Percentiles rank a stretch among this genome's conserved stretches.
Evolutionary conservation across 1,284 basidiomycete genomes (phyloP).

Genomic region (Moesziomyces sp.): DNA sequence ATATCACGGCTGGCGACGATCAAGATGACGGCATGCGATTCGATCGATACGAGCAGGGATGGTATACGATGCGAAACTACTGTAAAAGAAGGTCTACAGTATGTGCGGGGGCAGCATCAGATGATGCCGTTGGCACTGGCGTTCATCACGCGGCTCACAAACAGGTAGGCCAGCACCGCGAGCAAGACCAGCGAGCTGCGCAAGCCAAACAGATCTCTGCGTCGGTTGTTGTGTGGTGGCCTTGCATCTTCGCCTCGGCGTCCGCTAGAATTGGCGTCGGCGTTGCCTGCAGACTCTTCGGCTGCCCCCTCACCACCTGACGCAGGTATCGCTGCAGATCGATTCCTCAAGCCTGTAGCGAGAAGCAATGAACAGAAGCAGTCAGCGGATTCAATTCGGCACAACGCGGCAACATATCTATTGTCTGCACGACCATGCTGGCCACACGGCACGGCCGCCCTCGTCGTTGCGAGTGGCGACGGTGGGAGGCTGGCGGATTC

Average conservation of each 20-base stretch:
- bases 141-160: slow-evolving; percentile 51
- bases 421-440: background rate
- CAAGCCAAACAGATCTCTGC: slow-evolving; percentile 38
- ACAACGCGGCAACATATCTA: background rate
- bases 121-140: slow-evolving; percentile 43
- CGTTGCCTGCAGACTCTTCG: background rate
- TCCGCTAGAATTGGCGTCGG: background rate
- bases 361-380: background rate
- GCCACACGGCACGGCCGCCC: background rate
- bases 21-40: too few relatives aligned
- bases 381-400: slow-evolving; percentile 7
- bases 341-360: slow-evolving; percentile 21
- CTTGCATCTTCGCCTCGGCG: slow-evolving; percentile 11
- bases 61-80: slow-evolving; percentile 5
- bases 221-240: slow-evolving; percentile 15
- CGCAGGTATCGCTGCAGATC: background rate
- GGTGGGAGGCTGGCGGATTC: slow-evolving; percentile 5
- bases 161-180: slow-evolving; percentile 54
- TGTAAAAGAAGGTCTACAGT: background rate
- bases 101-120: background rate
- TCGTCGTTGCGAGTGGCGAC: background rate
- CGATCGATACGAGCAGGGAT: background rate
- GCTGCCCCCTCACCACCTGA: background rate
- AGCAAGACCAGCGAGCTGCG: slow-evolving; percentile 49
- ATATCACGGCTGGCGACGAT: too few relatives aligned